These are phyloP conservation scores for Exophiala mesophila DNA, from an alignment of 2,329 filamentous ascomycete genomes.

Conservation along the genomic window DNA sequence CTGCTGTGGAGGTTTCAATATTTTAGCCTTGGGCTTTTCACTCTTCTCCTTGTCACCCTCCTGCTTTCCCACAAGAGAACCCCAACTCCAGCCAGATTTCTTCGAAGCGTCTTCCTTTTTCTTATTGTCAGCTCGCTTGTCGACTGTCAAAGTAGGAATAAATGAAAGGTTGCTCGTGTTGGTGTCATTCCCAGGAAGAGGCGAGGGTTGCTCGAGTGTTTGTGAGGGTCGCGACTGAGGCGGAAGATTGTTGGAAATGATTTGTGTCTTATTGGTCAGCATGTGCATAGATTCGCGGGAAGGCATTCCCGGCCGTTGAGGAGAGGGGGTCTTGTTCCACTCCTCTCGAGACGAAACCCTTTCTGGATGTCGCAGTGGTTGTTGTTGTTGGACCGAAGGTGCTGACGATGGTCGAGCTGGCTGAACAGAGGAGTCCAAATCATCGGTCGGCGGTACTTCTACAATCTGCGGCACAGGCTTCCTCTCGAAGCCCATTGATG, in stretches of 20 bases:
- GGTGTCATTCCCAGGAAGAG: conserved; percentile 63
- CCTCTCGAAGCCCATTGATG: conserved; percentile 48
- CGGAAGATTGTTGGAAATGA: conserved; percentile 30
- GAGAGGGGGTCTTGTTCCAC: conserved; percentile 30
- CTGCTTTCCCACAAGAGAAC: conserved; percentile 60
- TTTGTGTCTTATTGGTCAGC: conserved; percentile 16
- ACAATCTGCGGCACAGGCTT: conserved; percentile 51
- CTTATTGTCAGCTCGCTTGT: conserved; percentile 70
- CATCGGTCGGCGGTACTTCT: conserved; percentile 23
- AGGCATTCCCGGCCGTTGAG: conserved; percentile 43
- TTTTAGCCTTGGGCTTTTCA: conserved; percentile 64
- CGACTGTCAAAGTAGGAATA: conserved; percentile 70
- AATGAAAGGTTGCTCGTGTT: conserved; percentile 75
- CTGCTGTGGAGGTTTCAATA: conserved; percentile 45
- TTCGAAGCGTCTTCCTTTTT: conserved; percentile 68
- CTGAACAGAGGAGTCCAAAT: conserved; percentile 11
- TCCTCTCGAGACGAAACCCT: conserved; percentile 48
- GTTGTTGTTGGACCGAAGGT: conserved; percentile 31
- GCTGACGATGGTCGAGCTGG: conserved; percentile 16
- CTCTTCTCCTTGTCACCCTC: conserved; percentile 58
- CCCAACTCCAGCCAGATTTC: conserved; percentile 75
- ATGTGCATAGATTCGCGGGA: conserved; percentile 17
- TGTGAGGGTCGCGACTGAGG: conserved; percentile 38
- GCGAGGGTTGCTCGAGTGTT: conserved; percentile 63
- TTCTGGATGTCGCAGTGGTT: conserved; percentile 40